Evolutionary conservation across 2,329 filamentous ascomycete genomes (phyloP), one percentile per base, ranked within the genome.

Genomic region (Allantophomopsis cytisporea): DNA sequence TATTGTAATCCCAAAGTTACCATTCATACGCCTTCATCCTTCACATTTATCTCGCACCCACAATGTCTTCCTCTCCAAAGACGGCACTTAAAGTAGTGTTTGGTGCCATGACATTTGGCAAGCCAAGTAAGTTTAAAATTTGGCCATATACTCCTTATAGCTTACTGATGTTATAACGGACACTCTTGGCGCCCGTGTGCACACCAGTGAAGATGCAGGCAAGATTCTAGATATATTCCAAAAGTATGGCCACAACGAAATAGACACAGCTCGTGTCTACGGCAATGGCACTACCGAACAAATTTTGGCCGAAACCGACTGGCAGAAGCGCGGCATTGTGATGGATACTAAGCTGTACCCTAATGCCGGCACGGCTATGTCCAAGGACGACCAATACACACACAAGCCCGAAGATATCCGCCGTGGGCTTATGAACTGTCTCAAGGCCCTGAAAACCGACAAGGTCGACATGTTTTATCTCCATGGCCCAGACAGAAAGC

Each of bases 261-360:
- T 83, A 39, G 80, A 83, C 52, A 83, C 77, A 2, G 77, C 80
- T 1, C 68, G 78, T 14, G 55, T 65, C 4, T 83, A 83, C 46
- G 63, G 78, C 35, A 69, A 61, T 30, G 78, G 79, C 39, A 63
- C 68, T 41, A 76, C 81, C 41, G 80, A 83, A 52, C 69, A 64
- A 13, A 59, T 61, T 35, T 60, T 73, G 2, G 65, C 58, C 6
- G 47, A 54, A 11, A 45, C 60, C 10, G 45, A 58, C 17, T 64
- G 60, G 58, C 45, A 60, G 36, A 38, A 51, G 5, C 55, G 61
- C n/a, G 57, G 57, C 14, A 47, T 68, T 15, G 39, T 53, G 13
- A 56, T 67, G 47, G 62, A 59, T 40, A 67, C 64, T 1, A 68
- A 68, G 41, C 50, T 63, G 14, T 63, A 54, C 44, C 55, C 62